Base-by-base conservation (phyloP, 177 flowering plant genomes). In the Tripterygium wilfordii region DNA sequence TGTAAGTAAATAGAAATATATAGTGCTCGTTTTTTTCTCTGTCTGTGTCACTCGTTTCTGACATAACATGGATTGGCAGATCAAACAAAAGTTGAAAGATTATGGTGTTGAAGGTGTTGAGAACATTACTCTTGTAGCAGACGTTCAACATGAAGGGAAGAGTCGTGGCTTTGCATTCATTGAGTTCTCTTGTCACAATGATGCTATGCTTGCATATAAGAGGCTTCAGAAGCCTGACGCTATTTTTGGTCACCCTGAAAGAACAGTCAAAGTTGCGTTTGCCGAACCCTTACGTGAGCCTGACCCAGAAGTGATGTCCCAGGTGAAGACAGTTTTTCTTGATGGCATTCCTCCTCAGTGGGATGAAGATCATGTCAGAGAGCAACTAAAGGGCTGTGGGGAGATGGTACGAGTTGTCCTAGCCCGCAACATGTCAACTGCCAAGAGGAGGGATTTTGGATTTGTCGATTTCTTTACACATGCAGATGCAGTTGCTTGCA, bases 241-340 rank as follows among this genome's bases (percentile, higher is more conserved):
- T 36, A 45, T 83, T 35, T 83, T 86, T 67, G 95, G 95, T 19
- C 87, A 85, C 46, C 30, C 76, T 48, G 90, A 86, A 53, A 77
- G 90, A 62, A 78, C 88, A 54, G 90, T 64, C 25, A 86, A 83
- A 64, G 88, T 86, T 28, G 88, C 95, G 26, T 86, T 86, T 74
- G 95, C 90, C 17, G 95, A 82, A 57, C 88, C 95, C 32, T 48
- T 83, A 43, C 77, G 77, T 26, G 95, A 83, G 47, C 90, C 95
- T 12, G 88, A 81, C 63, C 80, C 82, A 16, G 81, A 80, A 49
- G 49, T 86, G 21, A 80, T 86, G 95, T 76, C 90, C 17, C 81
- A 81, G 40, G 95, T 86, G 30, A 86, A 80, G 59, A 69, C 85
- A 1, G 83, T 86, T 8, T 86, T 86, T 69, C 60, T 86, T 43